Evolutionary conservation across 495 filamentous ascomycete genomes (phyloP), one percentile per base, ranked within the genome.

Genomic region (Cenococcum geophilum): DNA sequence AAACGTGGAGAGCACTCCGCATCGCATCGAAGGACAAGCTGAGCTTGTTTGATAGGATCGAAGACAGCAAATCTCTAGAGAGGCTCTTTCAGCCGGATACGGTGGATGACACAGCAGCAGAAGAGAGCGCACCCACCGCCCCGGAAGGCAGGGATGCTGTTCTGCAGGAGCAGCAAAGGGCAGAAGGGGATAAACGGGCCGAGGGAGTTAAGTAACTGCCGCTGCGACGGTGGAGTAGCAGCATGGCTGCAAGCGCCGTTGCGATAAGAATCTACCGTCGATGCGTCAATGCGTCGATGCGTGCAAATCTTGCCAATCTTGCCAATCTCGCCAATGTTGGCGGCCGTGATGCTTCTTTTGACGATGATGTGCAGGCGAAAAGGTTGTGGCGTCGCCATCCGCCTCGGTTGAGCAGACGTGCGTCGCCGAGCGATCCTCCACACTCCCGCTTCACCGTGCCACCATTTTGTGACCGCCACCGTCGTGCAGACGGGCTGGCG

Each of bases 1-100:
- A 95, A 74, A 86, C 83, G 34, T 98, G 93, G 93, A 82, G 90
- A 61, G 85, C 87, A 20, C 76, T 97, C 49, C 83, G 93, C 40
- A 81, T 96, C 57, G 87, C 89, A 4, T 82, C 84, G 43, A 85
- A 79, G 66, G 82, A 76, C 63, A 87, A 85, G 64, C 81, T 97
- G 27, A 79, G 80, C 42, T 70, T 83, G 12, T 95, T 97, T 69
- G 89, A 96, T 70, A 89, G 88, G 70, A 85, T 96, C 18, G 91
- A 95, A 18, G 84, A 91, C 65, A 86, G 85, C 45, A 86, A 88
- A 64, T 89, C 88, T 48, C 64, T 86, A 37, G 70, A 80, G 43
- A 65, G 69, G 20, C 74, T 86, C n/a, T 80, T 85, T 70, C 20
- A 67, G 69, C 23, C 62, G 59, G 65, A 34, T 48, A 59, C 52